Percentiles rank a stretch among this genome's conserved stretches.
Conservation (phyloP, 352 stramenopile species). For the Plasmopara halstedii region DNA sequence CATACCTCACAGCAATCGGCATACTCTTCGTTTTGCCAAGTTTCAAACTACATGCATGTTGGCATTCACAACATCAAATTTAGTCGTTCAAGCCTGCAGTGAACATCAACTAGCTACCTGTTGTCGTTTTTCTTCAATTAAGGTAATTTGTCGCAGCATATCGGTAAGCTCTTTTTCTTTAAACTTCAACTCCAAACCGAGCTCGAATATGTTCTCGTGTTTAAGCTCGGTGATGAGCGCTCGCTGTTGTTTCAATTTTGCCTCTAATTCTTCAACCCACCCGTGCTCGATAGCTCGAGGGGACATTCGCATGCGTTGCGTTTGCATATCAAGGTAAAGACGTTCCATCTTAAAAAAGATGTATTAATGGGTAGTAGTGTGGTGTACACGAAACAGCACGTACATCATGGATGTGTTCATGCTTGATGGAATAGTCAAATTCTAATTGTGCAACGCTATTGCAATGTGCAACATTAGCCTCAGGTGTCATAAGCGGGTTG, state of each 20-base stretch:
- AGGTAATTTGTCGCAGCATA: constrained; percentile 26
- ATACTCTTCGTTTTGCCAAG: constrained; percentile 72
- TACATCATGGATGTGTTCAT: constrained; percentile 62
- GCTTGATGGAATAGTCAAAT: constrained; percentile 50
- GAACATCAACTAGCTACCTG: constrained; percentile 21
- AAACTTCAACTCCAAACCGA: constrained; percentile 45
- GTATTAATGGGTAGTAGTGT: neutral
- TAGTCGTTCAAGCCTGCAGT: too few species aligned
- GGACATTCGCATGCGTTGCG: constrained; percentile 59
- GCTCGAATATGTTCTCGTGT: constrained; percentile 43
- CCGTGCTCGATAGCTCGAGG: constrained; percentile 70
- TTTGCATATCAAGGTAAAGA: constrained; percentile 78
- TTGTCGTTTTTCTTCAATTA: constrained; percentile 37
- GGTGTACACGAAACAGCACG: neutral
- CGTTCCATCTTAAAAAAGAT: constrained; percentile 46
- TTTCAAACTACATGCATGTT: constrained; percentile 51
- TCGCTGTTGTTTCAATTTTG: constrained; percentile 57
- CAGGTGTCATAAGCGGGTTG: too few species aligned
- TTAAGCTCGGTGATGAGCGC: constrained; percentile 54
- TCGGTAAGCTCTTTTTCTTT: constrained; percentile 42
- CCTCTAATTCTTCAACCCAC: constrained; percentile 80
- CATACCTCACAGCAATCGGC: constrained; percentile 72
- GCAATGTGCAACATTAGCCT: too few species aligned
- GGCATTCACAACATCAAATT: too few species aligned
- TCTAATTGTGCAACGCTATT: constrained; percentile 56